Evolutionary conservation across 2,329 filamentous ascomycete species (phyloP), one percentile per base, ranked within the genome.

Genomic region (Ceratocystis smalleyi): DNA sequence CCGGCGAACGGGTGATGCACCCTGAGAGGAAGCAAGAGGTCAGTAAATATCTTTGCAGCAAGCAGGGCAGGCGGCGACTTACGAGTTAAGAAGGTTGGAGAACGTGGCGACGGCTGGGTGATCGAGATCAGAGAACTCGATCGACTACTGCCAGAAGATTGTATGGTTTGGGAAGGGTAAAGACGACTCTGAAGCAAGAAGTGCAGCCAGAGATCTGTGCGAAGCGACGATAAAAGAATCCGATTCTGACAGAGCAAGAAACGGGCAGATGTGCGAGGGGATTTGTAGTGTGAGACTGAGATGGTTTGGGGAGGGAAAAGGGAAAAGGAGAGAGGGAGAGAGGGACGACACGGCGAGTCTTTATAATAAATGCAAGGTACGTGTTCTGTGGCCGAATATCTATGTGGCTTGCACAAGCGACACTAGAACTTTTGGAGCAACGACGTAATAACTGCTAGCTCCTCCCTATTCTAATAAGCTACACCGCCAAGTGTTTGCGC

Each of bases 31-130:
- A 57, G 65, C 27, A 59, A 35, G 43, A 19, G 47, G 15, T 40
- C 15, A 40, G 35, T 15, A 40, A 40, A 15, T 4, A 40, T 40
- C 0, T 15, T 40, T 40, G 15, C 5, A 54, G 30, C n/a, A n/a
- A 40, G 17, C 5, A n/a, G 15, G 15, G n/a, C 17, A 17, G 24
- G 4, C n/a, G 24, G 4, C n/a, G 64, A 19, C 90, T 76, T 83
- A 96, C 91, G 91, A 96, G 84, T 94, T 94, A 71, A 96, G 87
- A 72, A 95, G 87, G 80, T 95, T 96, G 82, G 91, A 92, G 87
- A 96, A 96, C 91, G 90, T 96, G 77, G 75, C 76, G 73, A 73
- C 65, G 65, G 57, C 59, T 47, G 65, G 49, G 47, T 62, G 65
- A 66, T 66, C 65, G 62, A 66, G 65, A 59, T 66, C 59, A 60